Base-by-base conservation (phyloP, 2,329 filamentous ascomycete genomes). In the Curvularia hawaiiensis region DNA sequence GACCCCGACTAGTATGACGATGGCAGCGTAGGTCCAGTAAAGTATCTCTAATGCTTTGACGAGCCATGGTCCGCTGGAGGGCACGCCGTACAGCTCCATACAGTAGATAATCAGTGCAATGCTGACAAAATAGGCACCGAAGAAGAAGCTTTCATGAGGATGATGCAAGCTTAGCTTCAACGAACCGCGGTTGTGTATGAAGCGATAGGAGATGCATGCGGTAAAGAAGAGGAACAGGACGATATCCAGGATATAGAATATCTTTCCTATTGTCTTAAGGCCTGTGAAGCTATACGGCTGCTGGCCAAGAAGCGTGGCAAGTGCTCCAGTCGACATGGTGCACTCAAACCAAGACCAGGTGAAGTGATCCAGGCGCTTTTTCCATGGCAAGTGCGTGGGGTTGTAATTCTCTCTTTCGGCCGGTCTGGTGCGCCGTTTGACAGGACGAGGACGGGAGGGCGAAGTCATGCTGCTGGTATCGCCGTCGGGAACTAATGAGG, bases 251-350 rank as follows among this genome's bases (percentile, higher is more conserved):
- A 89, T 80, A 75, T 90, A 91, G 43, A 92, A 80, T 20, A 84
- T 81, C 35, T 84, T 79, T 0, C 89, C 89, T 50, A 91, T 88
- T 4, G 83, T 82, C 4, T 77, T 73, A 1, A 91, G 78, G 0
- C 89, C 89, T 0, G 78, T 70, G 72, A 92, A 92, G 67, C 88
- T 84, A 11, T 64, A 62, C 82, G 20, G 62, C 33, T 70, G 89
- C 87, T 61, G 81, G 77, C 58, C 85, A 83, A 20, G 82, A 79
- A 58, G 90, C 78, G 20, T 88, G 69, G 1, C 89, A 82, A 92
- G 75, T 0, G 88, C 90, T 38, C 89, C 89, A 0, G 88, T 90
- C 43, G 86, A 88, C 89, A 92, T 92, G 1, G 88, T 88, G 41
- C 87, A 79, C 2, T 88, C 90, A 74, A 88, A 93, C 88, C 88